These are phyloP conservation scores for Phyllostachys edulis DNA, from an alignment of 176 grass and related monocot species.

Conservation along the genomic window DNA sequence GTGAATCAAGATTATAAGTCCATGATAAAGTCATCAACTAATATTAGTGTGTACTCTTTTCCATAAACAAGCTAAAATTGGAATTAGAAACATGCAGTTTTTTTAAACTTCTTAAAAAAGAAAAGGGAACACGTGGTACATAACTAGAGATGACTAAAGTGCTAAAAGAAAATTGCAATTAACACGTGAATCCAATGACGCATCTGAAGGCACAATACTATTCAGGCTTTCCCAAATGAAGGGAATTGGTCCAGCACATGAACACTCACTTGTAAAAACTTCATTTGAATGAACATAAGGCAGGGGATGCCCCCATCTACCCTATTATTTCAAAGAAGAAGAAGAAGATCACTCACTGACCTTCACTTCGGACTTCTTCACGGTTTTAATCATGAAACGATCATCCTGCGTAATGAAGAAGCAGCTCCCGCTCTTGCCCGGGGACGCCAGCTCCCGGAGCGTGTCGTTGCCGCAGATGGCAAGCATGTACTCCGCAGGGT, in stretches of 20 bases:
- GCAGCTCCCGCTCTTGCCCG: slow-evolving; percentile 83
- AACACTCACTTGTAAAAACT: background rate
- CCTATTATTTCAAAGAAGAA: background rate
- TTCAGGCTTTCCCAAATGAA: slow-evolving; percentile 7
- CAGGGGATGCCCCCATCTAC: background rate
- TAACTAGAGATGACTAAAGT: background rate
- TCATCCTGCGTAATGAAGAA: slow-evolving; percentile 85
- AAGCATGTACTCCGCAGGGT: slow-evolving; percentile 89
- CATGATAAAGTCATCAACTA: background rate
- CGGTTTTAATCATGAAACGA: slow-evolving; percentile 83
- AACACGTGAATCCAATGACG: background rate
- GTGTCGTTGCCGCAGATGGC: slow-evolving; percentile 77
- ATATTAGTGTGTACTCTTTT: background rate
- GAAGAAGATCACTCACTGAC: slow-evolving; percentile 24
- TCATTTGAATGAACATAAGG: background rate
- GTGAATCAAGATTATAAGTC: background rate
- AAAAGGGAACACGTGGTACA: background rate
- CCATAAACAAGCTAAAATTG: background rate
- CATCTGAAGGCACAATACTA: background rate
- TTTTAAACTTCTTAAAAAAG: background rate
- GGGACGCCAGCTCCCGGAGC: slow-evolving; percentile 69
- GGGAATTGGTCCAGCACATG: background rate
- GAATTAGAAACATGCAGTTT: background rate
- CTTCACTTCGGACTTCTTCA: slow-evolving; percentile 83
- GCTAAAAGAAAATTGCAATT: background rate